These are phyloP conservation scores for Eimeria maxima DNA, from an alignment of 169 alveolate genomes.

Conservation along the genomic window DNA sequence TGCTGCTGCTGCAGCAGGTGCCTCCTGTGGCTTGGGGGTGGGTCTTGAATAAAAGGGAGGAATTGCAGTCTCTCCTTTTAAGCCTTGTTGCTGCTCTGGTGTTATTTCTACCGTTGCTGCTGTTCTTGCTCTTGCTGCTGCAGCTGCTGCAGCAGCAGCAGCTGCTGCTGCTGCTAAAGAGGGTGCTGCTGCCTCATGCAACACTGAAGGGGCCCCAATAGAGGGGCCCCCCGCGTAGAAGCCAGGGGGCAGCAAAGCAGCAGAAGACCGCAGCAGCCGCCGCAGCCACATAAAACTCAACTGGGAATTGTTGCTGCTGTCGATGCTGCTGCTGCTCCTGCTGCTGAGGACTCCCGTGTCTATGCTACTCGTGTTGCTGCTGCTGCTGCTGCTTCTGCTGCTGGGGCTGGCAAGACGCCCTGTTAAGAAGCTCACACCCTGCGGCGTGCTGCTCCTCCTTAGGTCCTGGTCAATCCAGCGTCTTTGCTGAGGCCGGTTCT, in stretches of 20 bases:
- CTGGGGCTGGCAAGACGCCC: background rate
- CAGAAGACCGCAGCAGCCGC: conserved; percentile 51
- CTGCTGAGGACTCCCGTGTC: too few species aligned
- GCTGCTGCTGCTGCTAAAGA: conserved; percentile 18
- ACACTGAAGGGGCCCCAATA: background rate
- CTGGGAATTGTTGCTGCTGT: background rate
- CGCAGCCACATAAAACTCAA: conserved; percentile 41
- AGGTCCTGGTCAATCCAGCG: background rate
- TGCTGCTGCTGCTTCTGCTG: conserved; percentile 18
- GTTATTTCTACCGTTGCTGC: background rate
- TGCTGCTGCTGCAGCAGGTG: conserved; percentile 13
- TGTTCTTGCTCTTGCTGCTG: conserved; percentile 6
- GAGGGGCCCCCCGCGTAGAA: conserved; percentile 18
- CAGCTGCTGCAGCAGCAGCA: background rate
- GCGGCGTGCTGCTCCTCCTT: background rate
- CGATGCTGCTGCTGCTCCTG: background rate
- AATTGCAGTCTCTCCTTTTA: background rate
- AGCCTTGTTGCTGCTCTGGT: background rate
- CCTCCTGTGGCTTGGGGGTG: background rate
- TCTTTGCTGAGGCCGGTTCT: too few species aligned
- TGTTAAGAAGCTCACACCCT: background rate
- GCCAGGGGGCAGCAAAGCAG: conserved; percentile 59
- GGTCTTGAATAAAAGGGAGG: background rate
- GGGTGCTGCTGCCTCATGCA: conserved; percentile 6
- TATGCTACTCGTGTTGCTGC: background rate